Evolutionary conservation across 2,329 filamentous ascomycete species (phyloP).

Genomic region (Arthroderma sp.): DNA sequence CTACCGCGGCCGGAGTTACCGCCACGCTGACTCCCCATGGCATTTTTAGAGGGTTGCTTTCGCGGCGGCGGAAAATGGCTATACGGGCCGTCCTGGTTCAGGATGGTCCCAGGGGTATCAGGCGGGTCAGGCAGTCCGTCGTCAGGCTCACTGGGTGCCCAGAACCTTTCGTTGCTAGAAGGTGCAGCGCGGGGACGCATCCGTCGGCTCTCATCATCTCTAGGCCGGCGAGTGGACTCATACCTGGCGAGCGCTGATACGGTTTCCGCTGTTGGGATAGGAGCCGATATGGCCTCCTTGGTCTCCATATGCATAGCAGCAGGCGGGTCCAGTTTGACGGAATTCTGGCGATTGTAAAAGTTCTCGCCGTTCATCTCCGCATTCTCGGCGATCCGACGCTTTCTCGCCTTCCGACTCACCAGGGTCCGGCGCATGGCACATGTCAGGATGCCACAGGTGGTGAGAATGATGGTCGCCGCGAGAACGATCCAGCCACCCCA

Average conservation of each 20-base stretch:
- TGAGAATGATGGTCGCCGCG: constrained; percentile 74
- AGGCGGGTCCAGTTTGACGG: constrained; percentile 40
- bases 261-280: constrained; percentile 41
- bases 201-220: constrained; percentile 33
- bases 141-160: constrained; percentile 10
- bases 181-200: constrained; percentile 26
- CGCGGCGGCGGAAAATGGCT: constrained; percentile 39
- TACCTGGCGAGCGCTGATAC: constrained; percentile 33
- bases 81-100: constrained; percentile 26
- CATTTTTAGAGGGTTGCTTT: constrained; percentile 42
- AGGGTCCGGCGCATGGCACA: constrained; percentile 91
- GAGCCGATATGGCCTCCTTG: constrained; percentile 25
- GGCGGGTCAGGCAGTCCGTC: constrained; percentile 24
- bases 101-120: constrained; percentile 18
- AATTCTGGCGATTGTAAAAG: constrained; percentile 59
- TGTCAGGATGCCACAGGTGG: constrained; percentile 68
- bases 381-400: constrained; percentile 83
- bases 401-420: constrained; percentile 82
- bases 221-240: constrained; percentile 16
- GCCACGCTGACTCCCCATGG: constrained; percentile 26
- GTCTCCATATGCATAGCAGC: constrained; percentile 43
- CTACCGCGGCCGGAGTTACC: constrained; percentile 34
- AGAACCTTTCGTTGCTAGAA: neutral
- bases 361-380: constrained; percentile 95
- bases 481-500: constrained; percentile 94